Evolutionary conservation across 169 alveolate species (phyloP), one percentile per base, ranked within the genome.

Genomic region (Babesia divergens): DNA sequence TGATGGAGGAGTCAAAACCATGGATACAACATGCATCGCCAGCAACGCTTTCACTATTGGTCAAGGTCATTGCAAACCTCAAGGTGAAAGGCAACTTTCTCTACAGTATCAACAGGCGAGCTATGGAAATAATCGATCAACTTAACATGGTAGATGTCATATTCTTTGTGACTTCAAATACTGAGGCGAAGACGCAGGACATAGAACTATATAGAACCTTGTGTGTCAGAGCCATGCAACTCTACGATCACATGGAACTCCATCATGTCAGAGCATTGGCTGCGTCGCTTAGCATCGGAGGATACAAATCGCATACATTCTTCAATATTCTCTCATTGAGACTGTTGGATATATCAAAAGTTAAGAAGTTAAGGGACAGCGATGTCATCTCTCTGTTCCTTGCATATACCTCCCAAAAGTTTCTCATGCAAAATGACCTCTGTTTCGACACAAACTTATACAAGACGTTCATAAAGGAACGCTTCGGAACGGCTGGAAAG

Each of bases 241-340:
- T 77, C n/a, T 44, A 40, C 24, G 76, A 66, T 37, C 70, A 77
- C 16, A 69, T 77, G 47, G 86, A 77, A 24, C 59, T 68, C 26
- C 86, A 68, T 20, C 86, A 77, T 37, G 22, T 77, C 8, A 34
- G 82, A 26, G 82, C 86, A 0, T 26, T 77, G 42, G 86, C 83
- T 22, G 66, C 86, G 3, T 60, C 83, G 16, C 28, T 67, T 8
- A 53, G 77, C 40, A 34, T 67, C 31, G 86, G 77, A 6, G 82
- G 86, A 20, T 65, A 52, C 52, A 75, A 75, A 34, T 75, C 80
- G 0, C 46, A 22, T 8, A 5, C 54, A 4, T 60, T 65, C 62
- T 75, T 65, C 40, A 75, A 75, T 32, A 43, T 75, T 8, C 53
- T 75, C 37, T 13, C 80, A 8, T 11, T 65, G 51, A 31, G 52